Conservation (phyloP, 1,139 yeast genomes). For the Debaryomyces subglobosus region DNA sequence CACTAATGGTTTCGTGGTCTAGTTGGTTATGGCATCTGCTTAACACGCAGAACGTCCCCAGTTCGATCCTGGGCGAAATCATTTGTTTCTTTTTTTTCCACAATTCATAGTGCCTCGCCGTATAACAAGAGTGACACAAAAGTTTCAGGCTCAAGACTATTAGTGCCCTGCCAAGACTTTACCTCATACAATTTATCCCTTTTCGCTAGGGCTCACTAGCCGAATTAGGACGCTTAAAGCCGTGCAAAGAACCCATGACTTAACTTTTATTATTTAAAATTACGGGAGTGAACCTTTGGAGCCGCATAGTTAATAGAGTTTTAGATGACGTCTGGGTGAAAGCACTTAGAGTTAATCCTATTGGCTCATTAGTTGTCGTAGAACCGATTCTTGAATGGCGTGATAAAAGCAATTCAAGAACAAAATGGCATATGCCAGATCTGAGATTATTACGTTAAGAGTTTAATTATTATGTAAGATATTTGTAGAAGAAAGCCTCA, state of each 20-base stretch:
- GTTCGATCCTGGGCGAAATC: conserved; percentile 46
- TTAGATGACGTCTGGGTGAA: not conserved
- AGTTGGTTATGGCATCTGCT: conserved; percentile 99
- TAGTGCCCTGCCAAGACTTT: not conserved
- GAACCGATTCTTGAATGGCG: not conserved
- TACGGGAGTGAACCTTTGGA: not conserved
- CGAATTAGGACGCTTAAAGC: not conserved
- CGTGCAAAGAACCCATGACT: not conserved
- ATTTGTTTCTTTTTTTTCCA: not conserved
- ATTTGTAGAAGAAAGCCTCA: not conserved
- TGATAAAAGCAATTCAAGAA: not conserved
- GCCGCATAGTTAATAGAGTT: not conserved
- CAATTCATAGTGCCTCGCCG: not conserved
- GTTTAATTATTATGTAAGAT: not conserved
- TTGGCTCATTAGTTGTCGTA: not conserved
- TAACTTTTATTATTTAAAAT: not conserved
- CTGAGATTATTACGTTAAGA: not conserved
- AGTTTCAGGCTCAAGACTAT: not conserved
- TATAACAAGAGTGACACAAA: not conserved
- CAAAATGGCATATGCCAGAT: not conserved
- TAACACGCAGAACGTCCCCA: conserved; percentile 99
- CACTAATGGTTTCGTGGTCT: conserved; percentile 69
- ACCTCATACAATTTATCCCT: too few species aligned
- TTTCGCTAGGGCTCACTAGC: not conserved
- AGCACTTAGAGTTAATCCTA: not conserved